phyloP scores from a whole-genome alignment of 1,139 yeast species.

The Saccharomycopsis hybrid region DNA sequence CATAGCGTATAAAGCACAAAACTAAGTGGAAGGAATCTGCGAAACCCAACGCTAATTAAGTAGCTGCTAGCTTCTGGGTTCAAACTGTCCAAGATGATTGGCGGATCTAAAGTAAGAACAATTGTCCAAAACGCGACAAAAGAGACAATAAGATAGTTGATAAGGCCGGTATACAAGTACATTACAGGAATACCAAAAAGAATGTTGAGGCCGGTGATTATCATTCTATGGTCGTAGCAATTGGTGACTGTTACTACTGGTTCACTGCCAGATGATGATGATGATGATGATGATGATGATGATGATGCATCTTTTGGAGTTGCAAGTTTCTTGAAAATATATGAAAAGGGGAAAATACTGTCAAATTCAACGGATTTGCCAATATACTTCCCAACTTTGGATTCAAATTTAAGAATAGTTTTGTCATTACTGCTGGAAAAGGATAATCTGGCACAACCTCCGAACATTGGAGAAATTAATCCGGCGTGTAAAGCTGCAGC shows the following conservation, averaged over 20 bases:
- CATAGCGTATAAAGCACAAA: slow-evolving; percentile 73
- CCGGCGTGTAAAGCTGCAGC: slow-evolving; percentile 91
- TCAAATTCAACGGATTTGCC: slow-evolving; percentile 56
- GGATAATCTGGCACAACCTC: slow-evolving; percentile 73
- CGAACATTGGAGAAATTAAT: slow-evolving; percentile 58
- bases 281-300: too few species aligned
- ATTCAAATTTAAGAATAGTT: slow-evolving; percentile 40
- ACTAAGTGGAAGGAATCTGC: slow-evolving; percentile 68
- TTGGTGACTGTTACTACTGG: slow-evolving; percentile 30
- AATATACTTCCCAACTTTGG: slow-evolving; percentile 41
- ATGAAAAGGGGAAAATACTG: slow-evolving; percentile 73
- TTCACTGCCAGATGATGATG: background rate
- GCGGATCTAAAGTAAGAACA: slow-evolving; percentile 77
- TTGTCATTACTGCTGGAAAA: slow-evolving; percentile 39
- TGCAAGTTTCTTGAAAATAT: slow-evolving; percentile 40
- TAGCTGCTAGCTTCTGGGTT: slow-evolving; percentile 49
- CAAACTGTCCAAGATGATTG: slow-evolving; percentile 49
- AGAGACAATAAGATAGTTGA: slow-evolving; percentile 56
- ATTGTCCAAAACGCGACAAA: slow-evolving; percentile 86
- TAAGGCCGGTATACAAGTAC: slow-evolving; percentile 46
- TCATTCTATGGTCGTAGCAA: slow-evolving; percentile 62
- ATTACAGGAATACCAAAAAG: slow-evolving; percentile 55
- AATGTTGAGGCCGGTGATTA: slow-evolving; percentile 52
- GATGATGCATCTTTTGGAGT: slow-evolving; percentile 22
- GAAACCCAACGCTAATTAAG: slow-evolving; percentile 63